Conservation (phyloP, 73 alveolate genomes). For the Tetrahymena borealis region DNA sequence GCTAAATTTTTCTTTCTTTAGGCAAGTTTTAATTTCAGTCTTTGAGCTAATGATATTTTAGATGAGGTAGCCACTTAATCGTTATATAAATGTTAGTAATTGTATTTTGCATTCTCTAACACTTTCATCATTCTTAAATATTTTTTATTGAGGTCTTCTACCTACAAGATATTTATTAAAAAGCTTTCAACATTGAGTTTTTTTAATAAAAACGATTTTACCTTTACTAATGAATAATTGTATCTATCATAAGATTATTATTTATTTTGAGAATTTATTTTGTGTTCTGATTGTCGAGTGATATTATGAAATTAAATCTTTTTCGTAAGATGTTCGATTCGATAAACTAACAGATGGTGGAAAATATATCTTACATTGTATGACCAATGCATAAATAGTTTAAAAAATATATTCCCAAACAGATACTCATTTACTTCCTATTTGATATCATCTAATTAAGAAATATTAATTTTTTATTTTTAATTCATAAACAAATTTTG, state of each 20-base stretch:
- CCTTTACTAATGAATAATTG: not conserved
- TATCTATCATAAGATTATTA: not conserved
- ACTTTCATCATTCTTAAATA: not conserved
- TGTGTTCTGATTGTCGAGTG: not conserved
- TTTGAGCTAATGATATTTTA: not conserved
- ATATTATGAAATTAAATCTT: not conserved
- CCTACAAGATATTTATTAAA: not conserved
- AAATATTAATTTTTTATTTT: not conserved
- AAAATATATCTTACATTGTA: slow-evolving; percentile 54
- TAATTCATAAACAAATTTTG: not conserved
- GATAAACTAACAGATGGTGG: slow-evolving; percentile 48
- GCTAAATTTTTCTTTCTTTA: not conserved
- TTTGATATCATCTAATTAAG: not conserved
- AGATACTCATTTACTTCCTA: slow-evolving; percentile 26
- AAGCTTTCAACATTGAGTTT: no score
- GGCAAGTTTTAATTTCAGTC: not conserved
- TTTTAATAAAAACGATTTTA: not conserved
- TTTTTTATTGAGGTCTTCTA: not conserved
- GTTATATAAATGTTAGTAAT: not conserved
- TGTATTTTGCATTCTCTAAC: not conserved
- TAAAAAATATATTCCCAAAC: slow-evolving; percentile 29
- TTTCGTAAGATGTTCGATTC: slow-evolving; percentile 12
- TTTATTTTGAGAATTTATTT: no score
- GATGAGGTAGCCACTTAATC: not conserved
- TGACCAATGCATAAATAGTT: slow-evolving; percentile 69